Evolutionary conservation across 202 grass and related monocot species (phyloP), one percentile per base, ranked within the genome.

Genomic region (Musa balbisiana): DNA sequence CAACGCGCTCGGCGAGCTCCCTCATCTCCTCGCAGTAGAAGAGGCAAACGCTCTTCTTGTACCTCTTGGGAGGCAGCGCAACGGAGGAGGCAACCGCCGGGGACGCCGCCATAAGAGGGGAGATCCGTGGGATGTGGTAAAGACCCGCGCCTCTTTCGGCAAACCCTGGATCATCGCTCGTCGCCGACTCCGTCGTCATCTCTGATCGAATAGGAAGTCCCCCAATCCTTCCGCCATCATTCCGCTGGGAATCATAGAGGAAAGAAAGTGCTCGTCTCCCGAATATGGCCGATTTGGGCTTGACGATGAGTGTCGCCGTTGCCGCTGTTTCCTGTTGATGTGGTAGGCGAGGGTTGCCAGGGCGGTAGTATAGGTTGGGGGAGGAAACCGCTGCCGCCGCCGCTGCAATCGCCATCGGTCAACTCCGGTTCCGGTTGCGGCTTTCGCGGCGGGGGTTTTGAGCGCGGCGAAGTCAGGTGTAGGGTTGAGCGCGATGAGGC

Each of bases 21-120:
- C 49, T 63, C 74, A 76, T 76, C 49, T 76, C 74, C 74, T 76
- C 74, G 20, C 74, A 76, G 24, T 64, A 76, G 43, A 76, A 64
- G n/a, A 76, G 74, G 49, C 58, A 52, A 63, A 76, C 74, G 13
- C 20, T 75, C 73, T 75, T 75, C 54, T 20, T 56, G 53, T 54
- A 59, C 53, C 73, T 56, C 26, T 12, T 59, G 9, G 55, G 54
- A 59, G 15, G 73, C 8, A 12, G 24, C 2, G 24, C 16, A 9
- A 76, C 60, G 56, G 74, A 65, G 49, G 74, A 76, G 2, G 43
- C 74, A 59, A 76, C 20, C 49, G 43, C 49, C 26, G 49, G 59
- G 20, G 74, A 76, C 19, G 74, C 74, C 33, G 60, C 74, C 74
- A 76, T 65, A 52, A 75, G 43, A 76, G 74, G 60, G 1, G 58